Evolutionary conservation across 2,329 filamentous ascomycete genomes (phyloP).

Genomic region (Nigrograna mackinnonii): DNA sequence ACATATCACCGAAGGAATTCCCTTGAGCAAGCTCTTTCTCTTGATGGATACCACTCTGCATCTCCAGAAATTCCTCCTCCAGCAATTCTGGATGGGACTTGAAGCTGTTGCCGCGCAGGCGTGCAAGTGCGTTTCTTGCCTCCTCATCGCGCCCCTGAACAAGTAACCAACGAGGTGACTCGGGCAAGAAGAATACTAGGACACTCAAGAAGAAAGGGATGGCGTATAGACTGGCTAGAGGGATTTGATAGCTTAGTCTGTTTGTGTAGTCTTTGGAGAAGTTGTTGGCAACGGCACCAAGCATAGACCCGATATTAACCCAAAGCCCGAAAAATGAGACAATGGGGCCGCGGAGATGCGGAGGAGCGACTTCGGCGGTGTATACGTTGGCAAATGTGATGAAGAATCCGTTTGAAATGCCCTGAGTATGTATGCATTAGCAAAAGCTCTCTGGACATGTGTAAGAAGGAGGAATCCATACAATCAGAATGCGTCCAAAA

Average conservation of each 20-base stretch:
- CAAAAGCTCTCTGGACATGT: too few species aligned
- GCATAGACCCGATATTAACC: constrained; percentile 50
- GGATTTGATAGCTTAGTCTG: constrained; percentile 40
- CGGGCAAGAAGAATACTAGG: constrained; percentile 35
- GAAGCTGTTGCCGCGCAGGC: neutral
- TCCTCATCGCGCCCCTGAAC: neutral
- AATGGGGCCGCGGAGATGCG: constrained; percentile 38
- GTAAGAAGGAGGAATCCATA: too few species aligned
- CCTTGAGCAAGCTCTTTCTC: constrained; percentile 51
- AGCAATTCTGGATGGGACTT: constrained; percentile 7
- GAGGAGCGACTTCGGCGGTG: constrained; percentile 41
- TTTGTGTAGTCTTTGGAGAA: constrained; percentile 12
- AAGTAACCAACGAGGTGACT: constrained; percentile 39
- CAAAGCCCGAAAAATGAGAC: constrained; percentile 47
- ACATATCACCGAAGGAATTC: constrained; percentile 50
- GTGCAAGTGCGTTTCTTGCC: neutral
- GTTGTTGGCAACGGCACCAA: constrained; percentile 49
- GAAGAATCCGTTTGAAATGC: constrained; percentile 40
- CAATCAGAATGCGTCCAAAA: constrained; percentile 44
- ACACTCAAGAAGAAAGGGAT: constrained; percentile 40
- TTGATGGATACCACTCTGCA: constrained; percentile 18
- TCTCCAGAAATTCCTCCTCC: constrained; percentile 18
- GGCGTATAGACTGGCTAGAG: constrained; percentile 54
- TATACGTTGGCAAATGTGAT: constrained; percentile 56
- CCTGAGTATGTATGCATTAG: too few species aligned